Conservation (phyloP, 2,329 filamentous ascomycete genomes). For the Scopulariopsis brevicaulis region DNA sequence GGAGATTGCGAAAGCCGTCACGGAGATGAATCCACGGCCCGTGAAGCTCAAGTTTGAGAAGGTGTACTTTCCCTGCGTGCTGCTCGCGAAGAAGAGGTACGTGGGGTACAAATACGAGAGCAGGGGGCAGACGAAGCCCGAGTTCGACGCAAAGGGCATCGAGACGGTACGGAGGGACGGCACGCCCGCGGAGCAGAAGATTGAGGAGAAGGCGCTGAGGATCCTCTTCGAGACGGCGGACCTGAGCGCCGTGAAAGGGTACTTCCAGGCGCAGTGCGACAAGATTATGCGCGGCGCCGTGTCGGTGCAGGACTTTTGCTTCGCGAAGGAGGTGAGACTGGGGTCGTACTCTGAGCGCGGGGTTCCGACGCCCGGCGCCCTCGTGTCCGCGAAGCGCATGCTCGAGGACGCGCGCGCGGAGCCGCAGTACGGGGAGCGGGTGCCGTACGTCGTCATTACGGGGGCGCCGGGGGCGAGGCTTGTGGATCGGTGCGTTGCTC, state of each 20-base stretch:
- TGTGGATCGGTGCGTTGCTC: slow-evolving; percentile 81
- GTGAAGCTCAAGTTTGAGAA: slow-evolving; percentile 98
- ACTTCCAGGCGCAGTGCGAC: slow-evolving; percentile 80
- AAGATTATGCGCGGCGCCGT: slow-evolving; percentile 88
- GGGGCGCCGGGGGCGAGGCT: slow-evolving; percentile 78
- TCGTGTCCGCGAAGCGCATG: slow-evolving; percentile 82
- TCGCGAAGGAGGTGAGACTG: slow-evolving; percentile 82
- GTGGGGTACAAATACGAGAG: slow-evolving; percentile 96
- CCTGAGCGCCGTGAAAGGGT: slow-evolving; percentile 75
- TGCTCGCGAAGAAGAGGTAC: slow-evolving; percentile 94
- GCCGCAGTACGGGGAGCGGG: slow-evolving; percentile 87
- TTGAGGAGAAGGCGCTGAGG: slow-evolving; percentile 84
- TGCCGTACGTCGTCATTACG: slow-evolving; percentile 87
- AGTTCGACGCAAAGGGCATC: slow-evolving; percentile 97
- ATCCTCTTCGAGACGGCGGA: slow-evolving; percentile 85
- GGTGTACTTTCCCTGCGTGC: slow-evolving; percentile 88
- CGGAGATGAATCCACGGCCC: slow-evolving; percentile 79
- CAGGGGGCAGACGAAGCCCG: slow-evolving; percentile 61
- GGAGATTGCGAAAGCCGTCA: slow-evolving; percentile 82
- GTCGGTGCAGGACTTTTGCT: slow-evolving; percentile 91
- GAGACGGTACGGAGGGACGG: slow-evolving; percentile 94
- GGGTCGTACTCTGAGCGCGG: slow-evolving; percentile 74
- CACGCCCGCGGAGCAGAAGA: slow-evolving; percentile 90
- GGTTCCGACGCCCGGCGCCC: slow-evolving; percentile 71
- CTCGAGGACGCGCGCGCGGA: slow-evolving; percentile 75